Conservation (phyloP, 345 rosid species). For the Eucalyptus polyanthemos region DNA sequence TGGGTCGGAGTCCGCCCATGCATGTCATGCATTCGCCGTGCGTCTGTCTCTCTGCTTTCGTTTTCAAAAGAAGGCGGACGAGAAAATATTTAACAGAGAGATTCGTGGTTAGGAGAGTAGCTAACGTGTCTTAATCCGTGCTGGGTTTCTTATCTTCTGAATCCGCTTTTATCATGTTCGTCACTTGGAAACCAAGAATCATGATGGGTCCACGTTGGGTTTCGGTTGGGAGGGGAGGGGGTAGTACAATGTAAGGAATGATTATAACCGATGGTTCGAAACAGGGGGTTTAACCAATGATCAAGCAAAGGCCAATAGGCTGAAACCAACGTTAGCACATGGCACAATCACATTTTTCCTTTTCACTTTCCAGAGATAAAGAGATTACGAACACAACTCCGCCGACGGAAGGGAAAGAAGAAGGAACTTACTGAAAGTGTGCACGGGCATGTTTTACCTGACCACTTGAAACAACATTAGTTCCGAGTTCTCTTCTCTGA, state of each 20-base stretch:
- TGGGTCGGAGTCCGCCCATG: neutral
- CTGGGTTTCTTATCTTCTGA: neutral
- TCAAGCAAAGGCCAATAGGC: neutral
- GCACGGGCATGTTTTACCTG: neutral
- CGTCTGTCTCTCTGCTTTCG: neutral
- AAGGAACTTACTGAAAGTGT: neutral
- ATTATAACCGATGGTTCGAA: neutral
- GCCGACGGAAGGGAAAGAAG: neutral
- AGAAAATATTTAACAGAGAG: neutral
- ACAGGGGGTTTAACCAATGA: neutral
- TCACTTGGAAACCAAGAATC: neutral
- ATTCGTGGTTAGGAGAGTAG: neutral
- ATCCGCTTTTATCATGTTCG: neutral
- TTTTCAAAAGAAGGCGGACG: neutral
- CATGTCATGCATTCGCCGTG: neutral
- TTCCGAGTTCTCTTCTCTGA: neutral
- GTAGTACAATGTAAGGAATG: neutral
- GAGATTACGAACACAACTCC: neutral
- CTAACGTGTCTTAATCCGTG: neutral
- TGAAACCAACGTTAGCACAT: neutral
- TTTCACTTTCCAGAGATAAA: neutral
- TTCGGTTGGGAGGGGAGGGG: neutral
- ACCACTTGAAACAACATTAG: neutral
- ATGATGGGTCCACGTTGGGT: neutral
- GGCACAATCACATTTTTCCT: neutral